A percentile compares a stretch with the other conserved stretches of the same genome.
Conservation (phyloP, 768 basidiomycete species). For the Pisolithus orientalis region DNA sequence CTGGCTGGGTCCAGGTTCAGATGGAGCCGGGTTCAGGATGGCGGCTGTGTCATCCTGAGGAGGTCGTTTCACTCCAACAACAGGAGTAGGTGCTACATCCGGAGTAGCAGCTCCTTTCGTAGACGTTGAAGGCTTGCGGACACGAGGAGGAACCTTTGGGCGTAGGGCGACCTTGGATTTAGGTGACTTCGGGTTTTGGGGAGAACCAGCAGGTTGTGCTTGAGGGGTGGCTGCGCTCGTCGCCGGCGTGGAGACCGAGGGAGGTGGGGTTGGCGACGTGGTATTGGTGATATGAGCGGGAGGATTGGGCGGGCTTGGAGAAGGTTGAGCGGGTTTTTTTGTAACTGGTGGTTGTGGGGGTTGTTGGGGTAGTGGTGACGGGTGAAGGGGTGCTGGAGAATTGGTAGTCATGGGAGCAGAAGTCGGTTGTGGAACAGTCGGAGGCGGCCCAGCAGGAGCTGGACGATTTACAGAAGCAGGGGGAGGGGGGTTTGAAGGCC, state of each 20-base stretch:
- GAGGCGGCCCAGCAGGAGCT: conserved; percentile 12
- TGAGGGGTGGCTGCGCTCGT: conserved; percentile 36
- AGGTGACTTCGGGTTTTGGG: conserved; percentile 67
- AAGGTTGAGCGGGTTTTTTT: conserved; percentile 13
- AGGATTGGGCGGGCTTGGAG: conserved; percentile 19
- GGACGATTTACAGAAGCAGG: conserved; percentile 12
- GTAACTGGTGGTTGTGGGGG: conserved; percentile 2
- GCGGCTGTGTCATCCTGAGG: conserved; percentile 28
- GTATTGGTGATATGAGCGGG: conserved; percentile 7
- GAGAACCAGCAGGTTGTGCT: conserved; percentile 42
- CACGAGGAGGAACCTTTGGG: conserved; percentile 30
- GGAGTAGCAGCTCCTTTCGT: conserved; percentile 29
- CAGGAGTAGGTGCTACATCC: conserved; percentile 24
- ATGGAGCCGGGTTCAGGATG: conserved; percentile 25
- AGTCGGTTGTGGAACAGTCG: conserved; percentile 14
- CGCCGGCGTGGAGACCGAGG: conserved; percentile 44
- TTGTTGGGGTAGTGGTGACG: conserved; percentile 7
- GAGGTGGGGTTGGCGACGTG: conserved; percentile 39
- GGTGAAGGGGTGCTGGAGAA: conserved; percentile 27
- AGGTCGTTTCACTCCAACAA: conserved; percentile 28
- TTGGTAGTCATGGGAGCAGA: conserved; percentile 20
- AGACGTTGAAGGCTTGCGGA: conserved; percentile 27
- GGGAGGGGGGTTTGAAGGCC: conserved; percentile 1
- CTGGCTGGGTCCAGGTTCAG: conserved; percentile 29
- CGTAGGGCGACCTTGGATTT: conserved; percentile 49